Conservation (phyloP, 2,329 filamentous ascomycete species). For the Albifimbria verrucaria region DNA sequence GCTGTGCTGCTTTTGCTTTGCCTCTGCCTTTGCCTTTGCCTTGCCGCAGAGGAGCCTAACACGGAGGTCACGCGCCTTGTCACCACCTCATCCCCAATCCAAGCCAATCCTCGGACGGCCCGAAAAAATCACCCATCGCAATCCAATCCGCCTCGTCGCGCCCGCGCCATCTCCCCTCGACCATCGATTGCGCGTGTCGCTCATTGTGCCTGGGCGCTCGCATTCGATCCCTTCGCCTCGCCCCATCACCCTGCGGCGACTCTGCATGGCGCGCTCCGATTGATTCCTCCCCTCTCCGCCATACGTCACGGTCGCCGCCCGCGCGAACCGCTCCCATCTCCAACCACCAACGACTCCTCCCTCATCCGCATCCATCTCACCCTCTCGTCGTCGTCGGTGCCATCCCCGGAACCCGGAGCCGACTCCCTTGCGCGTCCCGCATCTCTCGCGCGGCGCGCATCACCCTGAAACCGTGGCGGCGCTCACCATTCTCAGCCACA, state of each 20-base stretch:
- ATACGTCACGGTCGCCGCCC: background rate
- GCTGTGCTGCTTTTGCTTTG: no score
- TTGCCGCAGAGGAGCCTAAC: no score
- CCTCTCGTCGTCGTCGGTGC: constrained; percentile 1
- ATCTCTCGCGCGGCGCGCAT: constrained; percentile 24
- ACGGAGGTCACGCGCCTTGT: background rate
- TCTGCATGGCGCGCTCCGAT: background rate
- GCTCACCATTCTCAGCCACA: constrained; percentile 52
- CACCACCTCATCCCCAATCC: background rate
- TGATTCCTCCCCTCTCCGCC: background rate
- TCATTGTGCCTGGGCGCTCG: background rate
- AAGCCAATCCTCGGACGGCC: background rate
- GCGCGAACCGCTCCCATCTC: background rate
- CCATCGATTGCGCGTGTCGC: background rate
- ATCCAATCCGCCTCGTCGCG: no score
- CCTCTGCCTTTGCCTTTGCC: no score
- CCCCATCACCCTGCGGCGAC: background rate
- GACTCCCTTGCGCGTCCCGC: background rate
- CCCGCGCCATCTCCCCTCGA: background rate
- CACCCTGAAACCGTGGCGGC: constrained; percentile 49
- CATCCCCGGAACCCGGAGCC: constrained; percentile 9
- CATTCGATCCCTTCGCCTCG: no score
- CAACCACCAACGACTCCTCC: constrained; percentile 1
- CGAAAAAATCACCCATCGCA: background rate
- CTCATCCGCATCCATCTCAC: constrained; percentile 7